These are phyloP conservation scores for Penicillium sp. DNA, from an alignment of 2,329 filamentous ascomycete genomes.

Conservation along the genomic window DNA sequence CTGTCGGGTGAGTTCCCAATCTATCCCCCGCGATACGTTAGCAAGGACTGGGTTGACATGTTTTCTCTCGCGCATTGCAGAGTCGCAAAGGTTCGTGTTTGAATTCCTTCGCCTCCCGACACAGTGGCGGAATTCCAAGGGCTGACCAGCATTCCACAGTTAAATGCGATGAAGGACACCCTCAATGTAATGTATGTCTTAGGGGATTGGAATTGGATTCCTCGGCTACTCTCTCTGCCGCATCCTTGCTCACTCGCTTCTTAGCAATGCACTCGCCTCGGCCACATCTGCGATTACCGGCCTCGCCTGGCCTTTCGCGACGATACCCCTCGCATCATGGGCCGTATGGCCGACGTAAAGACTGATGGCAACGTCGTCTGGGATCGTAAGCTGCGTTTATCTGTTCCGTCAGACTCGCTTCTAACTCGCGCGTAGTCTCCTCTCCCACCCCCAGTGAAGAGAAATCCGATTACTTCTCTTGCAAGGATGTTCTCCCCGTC, in stretches of 20 bases:
- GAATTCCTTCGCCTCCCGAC: too few relatives aligned
- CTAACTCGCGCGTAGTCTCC: conserved; percentile 31
- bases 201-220: too few relatives aligned
- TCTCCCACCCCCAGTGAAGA: conserved; percentile 33
- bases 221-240: conserved; percentile 1
- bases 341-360: conserved; percentile 57
- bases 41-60: neutral
- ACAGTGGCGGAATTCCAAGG: conserved; percentile 10
- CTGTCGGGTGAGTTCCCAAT: conserved; percentile 42
- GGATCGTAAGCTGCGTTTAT: conserved; percentile 53
- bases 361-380: conserved; percentile 58
- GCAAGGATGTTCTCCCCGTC: conserved; percentile 56
- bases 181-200: conserved; percentile 56
- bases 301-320: conserved; percentile 60
- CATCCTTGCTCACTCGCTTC: neutral
- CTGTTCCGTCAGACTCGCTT: conserved; percentile 1
- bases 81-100: conserved; percentile 48
- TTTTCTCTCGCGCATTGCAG: conserved; percentile 25
- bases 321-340: conserved; percentile 56
- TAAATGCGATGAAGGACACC: conserved; percentile 62
- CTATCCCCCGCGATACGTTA: neutral
- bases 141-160: conserved; percentile 40
- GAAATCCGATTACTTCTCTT: conserved; percentile 33
- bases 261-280: conserved; percentile 60
- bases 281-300: conserved; percentile 62